phyloP scores from a whole-genome alignment of 306 rosid genomes.

The Mimosa bimucronata region DNA sequence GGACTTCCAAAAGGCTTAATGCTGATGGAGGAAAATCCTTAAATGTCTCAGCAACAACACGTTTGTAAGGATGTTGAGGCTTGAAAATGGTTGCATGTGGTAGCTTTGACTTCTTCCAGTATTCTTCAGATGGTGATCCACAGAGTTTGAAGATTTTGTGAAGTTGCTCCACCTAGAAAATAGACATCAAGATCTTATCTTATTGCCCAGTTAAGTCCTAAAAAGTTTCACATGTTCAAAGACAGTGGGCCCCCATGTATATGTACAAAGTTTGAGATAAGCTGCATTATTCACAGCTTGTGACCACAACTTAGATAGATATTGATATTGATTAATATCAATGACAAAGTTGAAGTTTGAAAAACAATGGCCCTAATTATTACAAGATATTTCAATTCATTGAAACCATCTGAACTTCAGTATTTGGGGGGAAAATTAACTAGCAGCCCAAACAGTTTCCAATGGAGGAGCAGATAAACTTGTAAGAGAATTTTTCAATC shows the following conservation, averaged over 20 bases:
- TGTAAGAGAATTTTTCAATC: slow-evolving; percentile 25
- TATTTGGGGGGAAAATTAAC: not conserved
- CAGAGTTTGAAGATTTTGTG: slow-evolving; percentile 95
- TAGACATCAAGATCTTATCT: slow-evolving; percentile 28
- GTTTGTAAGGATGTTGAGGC: slow-evolving; percentile 84
- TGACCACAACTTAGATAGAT: not conserved
- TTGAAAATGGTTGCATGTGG: slow-evolving; percentile 86
- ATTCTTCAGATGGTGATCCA: slow-evolving; percentile 93
- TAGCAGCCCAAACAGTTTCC: not conserved
- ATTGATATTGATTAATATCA: not conserved
- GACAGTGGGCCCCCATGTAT: not conserved
- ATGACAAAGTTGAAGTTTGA: slow-evolving; percentile 10
- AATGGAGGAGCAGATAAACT: slow-evolving; percentile 12
- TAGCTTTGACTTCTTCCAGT: slow-evolving; percentile 85
- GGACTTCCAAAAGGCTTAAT: slow-evolving; percentile 68
- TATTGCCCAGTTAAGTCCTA: slow-evolving; percentile 35
- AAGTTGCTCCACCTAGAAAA: slow-evolving; percentile 82
- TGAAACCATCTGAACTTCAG: not conserved
- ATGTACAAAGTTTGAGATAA: not conserved
- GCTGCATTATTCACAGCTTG: not conserved
- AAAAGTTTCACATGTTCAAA: slow-evolving; percentile 11
- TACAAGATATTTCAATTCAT: slow-evolving; percentile 35
- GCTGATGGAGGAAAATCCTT: slow-evolving; percentile 69
- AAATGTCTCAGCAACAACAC: slow-evolving; percentile 68
- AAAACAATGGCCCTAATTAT: not conserved